Evolutionary conservation across 2,329 filamentous ascomycete genomes (phyloP).

Genomic region (Colletotrichum chrysophilum): DNA sequence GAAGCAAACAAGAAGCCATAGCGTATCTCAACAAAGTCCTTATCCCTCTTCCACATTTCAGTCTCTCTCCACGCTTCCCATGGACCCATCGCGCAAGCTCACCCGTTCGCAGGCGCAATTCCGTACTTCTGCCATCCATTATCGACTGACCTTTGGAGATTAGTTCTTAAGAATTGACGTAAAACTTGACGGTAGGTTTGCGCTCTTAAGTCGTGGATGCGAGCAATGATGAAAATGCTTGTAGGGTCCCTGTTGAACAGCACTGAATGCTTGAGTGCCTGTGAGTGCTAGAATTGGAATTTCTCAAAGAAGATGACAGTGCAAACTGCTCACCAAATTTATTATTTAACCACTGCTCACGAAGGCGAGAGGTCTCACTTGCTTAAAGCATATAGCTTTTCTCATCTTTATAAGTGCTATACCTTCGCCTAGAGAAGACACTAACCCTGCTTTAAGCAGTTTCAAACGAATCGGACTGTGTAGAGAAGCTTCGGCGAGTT

Average conservation of each 20-base stretch:
- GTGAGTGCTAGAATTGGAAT: not conserved
- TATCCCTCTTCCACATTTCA: rapidly evolving
- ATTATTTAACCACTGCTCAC: rapidly evolving
- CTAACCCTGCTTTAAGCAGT: too few species aligned
- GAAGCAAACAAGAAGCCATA: too few species aligned
- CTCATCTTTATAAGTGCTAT: rapidly evolving
- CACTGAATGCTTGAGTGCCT: too few species aligned
- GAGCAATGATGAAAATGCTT: too few species aligned
- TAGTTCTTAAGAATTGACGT: rapidly evolving
- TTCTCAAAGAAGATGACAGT: not conserved
- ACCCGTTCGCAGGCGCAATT: not conserved
- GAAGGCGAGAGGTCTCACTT: not conserved
- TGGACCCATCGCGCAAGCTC: not conserved
- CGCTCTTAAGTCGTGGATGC: too few species aligned
- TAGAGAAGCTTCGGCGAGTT: too few species aligned
- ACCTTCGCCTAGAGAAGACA: too few species aligned
- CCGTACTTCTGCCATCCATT: rapidly evolving
- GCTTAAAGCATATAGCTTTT: not conserved
- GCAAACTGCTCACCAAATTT: not conserved
- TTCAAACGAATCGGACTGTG: rapidly evolving
- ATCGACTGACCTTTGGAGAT: not conserved
- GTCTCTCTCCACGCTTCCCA: too few species aligned
- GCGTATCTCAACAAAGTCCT: too few species aligned
- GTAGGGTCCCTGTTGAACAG: rapidly evolving
- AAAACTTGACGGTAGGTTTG: too few species aligned